phyloP scores from a whole-genome alignment of 345 rosid genomes.

The Aethionema arabicum region DNA sequence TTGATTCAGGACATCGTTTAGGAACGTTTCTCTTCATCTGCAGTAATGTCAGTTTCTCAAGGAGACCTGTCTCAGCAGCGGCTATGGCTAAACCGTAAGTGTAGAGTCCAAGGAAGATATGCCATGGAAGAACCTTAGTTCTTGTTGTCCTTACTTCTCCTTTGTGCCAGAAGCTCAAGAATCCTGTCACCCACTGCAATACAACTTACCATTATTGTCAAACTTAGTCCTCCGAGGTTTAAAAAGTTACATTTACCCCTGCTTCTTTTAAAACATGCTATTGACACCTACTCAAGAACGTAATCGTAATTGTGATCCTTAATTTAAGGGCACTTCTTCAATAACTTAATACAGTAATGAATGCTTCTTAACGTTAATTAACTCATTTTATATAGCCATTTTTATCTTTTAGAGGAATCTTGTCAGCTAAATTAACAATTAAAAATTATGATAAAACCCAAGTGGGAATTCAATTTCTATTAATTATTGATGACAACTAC shows the following conservation, averaged over 20 bases:
- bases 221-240: background rate
- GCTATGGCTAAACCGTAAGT: slow-evolving; percentile 81
- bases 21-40: slow-evolving; percentile 51
- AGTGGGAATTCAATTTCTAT: slow-evolving; percentile 16
- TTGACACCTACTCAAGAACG: background rate
- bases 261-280: background rate
- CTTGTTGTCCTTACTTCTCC: slow-evolving; percentile 63
- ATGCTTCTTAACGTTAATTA: slow-evolving; percentile 17
- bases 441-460: slow-evolving; percentile 24
- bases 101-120: slow-evolving; percentile 82
- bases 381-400: background rate
- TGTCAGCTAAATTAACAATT: slow-evolving; percentile 22
- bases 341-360: background rate
- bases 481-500: slow-evolving; percentile 15
- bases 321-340: too few species aligned
- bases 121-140: slow-evolving; percentile 79
- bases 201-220: background rate
- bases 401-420: slow-evolving; percentile 17
- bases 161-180: slow-evolving; percentile 83
- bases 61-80: slow-evolving; percentile 83
- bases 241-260: background rate
- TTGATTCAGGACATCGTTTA: slow-evolving; percentile 56
- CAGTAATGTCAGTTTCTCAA: slow-evolving; percentile 72
- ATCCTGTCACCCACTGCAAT: slow-evolving; percentile 86
- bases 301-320: background rate